Evolutionary conservation across 495 filamentous ascomycete species (phyloP).

Genomic region (Xylaria telfairii): DNA sequence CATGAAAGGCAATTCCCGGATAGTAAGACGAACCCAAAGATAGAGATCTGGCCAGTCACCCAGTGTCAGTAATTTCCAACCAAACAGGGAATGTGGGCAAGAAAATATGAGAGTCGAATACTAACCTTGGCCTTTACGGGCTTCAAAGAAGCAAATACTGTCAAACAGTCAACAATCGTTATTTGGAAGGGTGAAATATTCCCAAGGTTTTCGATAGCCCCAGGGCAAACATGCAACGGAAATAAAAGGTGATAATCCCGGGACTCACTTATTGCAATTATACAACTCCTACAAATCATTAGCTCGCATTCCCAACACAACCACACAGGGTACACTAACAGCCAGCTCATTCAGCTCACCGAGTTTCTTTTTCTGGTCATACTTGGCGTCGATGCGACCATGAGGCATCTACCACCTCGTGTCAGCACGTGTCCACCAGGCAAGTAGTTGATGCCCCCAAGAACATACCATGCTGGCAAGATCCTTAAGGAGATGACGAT

Average conservation of each 20-base stretch:
- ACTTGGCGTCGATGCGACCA: constrained; percentile 90
- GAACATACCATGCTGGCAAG: constrained; percentile 69
- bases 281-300: constrained; percentile 69
- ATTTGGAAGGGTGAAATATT: background rate
- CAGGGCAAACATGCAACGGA: background rate
- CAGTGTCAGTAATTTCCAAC: constrained; percentile 2
- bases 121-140: constrained; percentile 89
- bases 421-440: constrained; percentile 1
- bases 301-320: background rate
- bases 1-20: background rate
- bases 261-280: constrained; percentile 84
- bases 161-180: constrained; percentile 3
- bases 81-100: too few species aligned
- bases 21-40: constrained; percentile 23
- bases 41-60: constrained; percentile 22
- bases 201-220: background rate
- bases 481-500: constrained; percentile 92
- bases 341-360: constrained; percentile 94
- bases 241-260: background rate
- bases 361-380: constrained; percentile 94
- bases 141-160: constrained; percentile 89
- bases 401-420: constrained; percentile 69
- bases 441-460: background rate
- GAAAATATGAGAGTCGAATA: constrained; percentile 52
- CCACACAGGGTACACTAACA: background rate